Conservation (phyloP, 371 early-diverging fungal genomes). For the Haplosporangium sp. region DNA sequence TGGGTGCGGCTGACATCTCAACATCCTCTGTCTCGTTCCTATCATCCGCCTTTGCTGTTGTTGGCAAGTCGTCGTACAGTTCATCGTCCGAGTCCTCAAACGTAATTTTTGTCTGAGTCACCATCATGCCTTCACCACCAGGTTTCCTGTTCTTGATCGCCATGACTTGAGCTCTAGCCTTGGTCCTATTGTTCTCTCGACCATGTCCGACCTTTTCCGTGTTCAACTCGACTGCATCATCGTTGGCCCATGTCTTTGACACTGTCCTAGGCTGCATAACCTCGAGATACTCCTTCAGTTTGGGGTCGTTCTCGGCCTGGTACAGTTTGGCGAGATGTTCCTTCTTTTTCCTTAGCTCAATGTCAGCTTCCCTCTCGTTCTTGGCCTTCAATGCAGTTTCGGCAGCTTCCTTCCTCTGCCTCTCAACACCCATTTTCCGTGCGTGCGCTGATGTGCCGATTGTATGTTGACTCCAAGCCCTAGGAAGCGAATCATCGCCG, state of each 20-base stretch:
- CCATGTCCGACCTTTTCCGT: constrained; percentile 43
- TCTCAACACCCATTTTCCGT: constrained; percentile 50
- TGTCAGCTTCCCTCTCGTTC: constrained; percentile 22
- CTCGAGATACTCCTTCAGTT: constrained; percentile 89
- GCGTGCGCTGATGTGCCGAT: constrained; percentile 79
- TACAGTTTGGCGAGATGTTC: constrained; percentile 66
- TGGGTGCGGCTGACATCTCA: constrained; percentile 51
- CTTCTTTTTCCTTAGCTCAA: constrained; percentile 58
- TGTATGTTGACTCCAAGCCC: constrained; percentile 92
- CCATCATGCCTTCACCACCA: constrained; percentile 66
- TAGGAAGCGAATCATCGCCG: constrained; percentile 79
- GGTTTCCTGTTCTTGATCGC: constrained; percentile 69
- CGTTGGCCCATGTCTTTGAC: constrained; percentile 93
- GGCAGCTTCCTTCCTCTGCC: constrained; percentile 56
- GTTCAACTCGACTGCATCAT: constrained; percentile 68
- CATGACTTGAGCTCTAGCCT: constrained; percentile 59
- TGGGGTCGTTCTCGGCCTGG: constrained; percentile 78
- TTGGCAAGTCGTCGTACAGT: constrained; percentile 74
- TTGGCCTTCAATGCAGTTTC: constrained; percentile 52
- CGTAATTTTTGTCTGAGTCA: constrained; percentile 68
- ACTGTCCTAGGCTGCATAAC: constrained; percentile 88
- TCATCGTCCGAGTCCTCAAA: constrained; percentile 78
- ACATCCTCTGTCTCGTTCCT: constrained; percentile 47
- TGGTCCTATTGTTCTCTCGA: constrained; percentile 34
- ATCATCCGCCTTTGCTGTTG: constrained; percentile 24